Conservation (phyloP, 345 rosid species). For the Sisymbrium altissimum region DNA sequence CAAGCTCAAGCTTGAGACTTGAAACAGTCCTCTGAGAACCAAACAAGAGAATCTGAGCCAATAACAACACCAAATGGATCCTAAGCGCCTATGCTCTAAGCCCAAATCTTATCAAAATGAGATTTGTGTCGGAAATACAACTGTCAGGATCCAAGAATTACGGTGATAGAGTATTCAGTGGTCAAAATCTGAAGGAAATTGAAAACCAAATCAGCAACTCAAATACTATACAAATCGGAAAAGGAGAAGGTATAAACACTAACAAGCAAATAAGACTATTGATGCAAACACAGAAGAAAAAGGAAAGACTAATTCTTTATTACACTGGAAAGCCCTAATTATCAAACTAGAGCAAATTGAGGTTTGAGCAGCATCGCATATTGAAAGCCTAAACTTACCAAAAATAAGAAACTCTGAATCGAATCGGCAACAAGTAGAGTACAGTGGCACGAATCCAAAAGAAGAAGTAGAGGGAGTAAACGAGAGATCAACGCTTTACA, state of each 20-base stretch:
- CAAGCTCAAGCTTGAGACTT: neutral
- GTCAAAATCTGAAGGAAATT: constrained; percentile 1
- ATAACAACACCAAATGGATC: constrained; percentile 8
- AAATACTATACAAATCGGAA: neutral
- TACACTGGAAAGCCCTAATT: constrained; percentile 27
- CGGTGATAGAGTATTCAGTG: neutral
- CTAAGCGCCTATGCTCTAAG: neutral
- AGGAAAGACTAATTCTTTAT: neutral
- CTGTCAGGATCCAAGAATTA: constrained; percentile 4
- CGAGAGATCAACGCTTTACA: neutral
- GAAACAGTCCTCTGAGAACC: no score
- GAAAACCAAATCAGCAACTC: constrained; percentile 11
- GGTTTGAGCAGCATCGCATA: neutral
- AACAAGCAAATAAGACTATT: no score
- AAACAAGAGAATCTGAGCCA: neutral
- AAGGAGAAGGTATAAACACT: no score
- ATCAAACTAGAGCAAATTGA: neutral
- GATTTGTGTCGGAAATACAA: neutral
- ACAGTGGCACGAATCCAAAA: constrained; percentile 16
- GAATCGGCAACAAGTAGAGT: constrained; percentile 7
- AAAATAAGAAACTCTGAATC: neutral
- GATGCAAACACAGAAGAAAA: neutral
- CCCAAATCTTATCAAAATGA: no score
- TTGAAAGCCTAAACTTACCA: constrained; percentile 3
- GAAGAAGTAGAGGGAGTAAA: constrained; percentile 5